Evolutionary conservation across 2,329 filamentous ascomycete species (phyloP).

Genomic region (Ascochyta koolunga): DNA sequence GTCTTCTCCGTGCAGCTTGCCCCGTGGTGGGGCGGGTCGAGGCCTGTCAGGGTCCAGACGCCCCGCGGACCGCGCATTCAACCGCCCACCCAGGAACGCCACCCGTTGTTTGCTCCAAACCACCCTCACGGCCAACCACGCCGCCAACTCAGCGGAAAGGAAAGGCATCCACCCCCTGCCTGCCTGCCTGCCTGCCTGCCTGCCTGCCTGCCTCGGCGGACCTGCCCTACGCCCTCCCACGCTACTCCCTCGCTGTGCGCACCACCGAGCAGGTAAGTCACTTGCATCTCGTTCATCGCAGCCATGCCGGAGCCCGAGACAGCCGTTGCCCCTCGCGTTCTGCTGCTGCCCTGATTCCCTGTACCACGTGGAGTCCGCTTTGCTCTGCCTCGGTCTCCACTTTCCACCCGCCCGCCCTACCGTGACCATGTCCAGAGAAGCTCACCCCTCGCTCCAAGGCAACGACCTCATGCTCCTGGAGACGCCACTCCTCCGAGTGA

Average conservation of each 20-base stretch:
- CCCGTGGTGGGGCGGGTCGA: too few relatives aligned
- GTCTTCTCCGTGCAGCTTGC: too few relatives aligned
- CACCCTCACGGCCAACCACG: slow-evolving; percentile 17
- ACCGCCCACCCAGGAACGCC: slow-evolving; percentile 6
- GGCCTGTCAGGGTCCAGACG: not conserved
- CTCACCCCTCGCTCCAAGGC: slow-evolving; percentile 13
- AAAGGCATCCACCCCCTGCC: slow-evolving; percentile 11
- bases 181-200: too few relatives aligned
- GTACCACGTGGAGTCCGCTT: not conserved
- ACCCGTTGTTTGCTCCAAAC: slow-evolving; percentile 28
- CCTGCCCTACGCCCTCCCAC: slow-evolving; percentile 18
- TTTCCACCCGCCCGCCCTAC: slow-evolving; percentile 1
- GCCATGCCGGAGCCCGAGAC: slow-evolving; percentile 3
- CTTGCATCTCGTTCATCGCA: slow-evolving; percentile 18
- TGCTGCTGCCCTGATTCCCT: slow-evolving; percentile 2
- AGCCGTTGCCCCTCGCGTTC: slow-evolving; percentile 10
- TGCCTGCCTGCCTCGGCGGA: slow-evolving; percentile 18
- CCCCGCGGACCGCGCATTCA: not conserved
- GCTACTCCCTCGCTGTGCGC: slow-evolving; percentile 21
- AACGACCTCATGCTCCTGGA: slow-evolving; percentile 52
- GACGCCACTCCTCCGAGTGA: slow-evolving; percentile 72
- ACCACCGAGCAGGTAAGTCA: slow-evolving; percentile 24
- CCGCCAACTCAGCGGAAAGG: slow-evolving; percentile 7
- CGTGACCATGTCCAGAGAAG: not conserved
- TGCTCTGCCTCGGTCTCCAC: not conserved